Base-by-base conservation (phyloP, 768 basidiomycete species). In the Tylopilus sp. region DNA sequence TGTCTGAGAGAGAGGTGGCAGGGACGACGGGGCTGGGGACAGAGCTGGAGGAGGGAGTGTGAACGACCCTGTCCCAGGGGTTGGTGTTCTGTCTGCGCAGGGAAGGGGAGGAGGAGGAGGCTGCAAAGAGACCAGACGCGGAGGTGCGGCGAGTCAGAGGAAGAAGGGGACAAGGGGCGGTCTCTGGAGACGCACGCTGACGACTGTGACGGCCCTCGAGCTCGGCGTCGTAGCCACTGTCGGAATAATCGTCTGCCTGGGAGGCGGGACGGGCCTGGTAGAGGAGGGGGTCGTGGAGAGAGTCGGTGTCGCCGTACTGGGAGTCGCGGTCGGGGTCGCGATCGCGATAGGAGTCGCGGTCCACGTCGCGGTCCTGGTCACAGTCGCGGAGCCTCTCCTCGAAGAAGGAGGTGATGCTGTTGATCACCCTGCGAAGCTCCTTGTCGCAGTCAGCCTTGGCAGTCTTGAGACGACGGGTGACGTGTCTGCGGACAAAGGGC, bases 391-490 rank as follows among this genome's bases (percentile, higher is more conserved):
- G 80, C 62, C 87, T 83, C 66, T 93, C 89, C 74, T 99, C 96
- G 61, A 97, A 96, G 73, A 93, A 98, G 34, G 84, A 72, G 57
- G 96, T 96, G 76, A 99, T 94, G 55, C 86, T 91, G 72, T 91
- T 87, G 54, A 95, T 92, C 67, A 98, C 89, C 66, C 92, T 87
- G 65, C 87, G 86, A 10, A 99, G 83, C 72, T 97, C 93, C 77
- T 89, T 90, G 82, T 99, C 93, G 78, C 96, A 99, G 59, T 91
- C 90, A 46, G 89, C 84, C 77, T 99, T 98, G 53, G 96, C 94
- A 4, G 87, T 88, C 75, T 86, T 89, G 71, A 98, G 84, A 53
- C 97, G 86, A 58, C 92, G 84, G 34, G 89, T 92, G 63, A 98
- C 92, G 75, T 98, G 95, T 50, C 92, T 84, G 56, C 90, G 79